Base-by-base conservation (phyloP, 2,329 filamentous ascomycete genomes). In the Alternaria infectoria region DNA sequence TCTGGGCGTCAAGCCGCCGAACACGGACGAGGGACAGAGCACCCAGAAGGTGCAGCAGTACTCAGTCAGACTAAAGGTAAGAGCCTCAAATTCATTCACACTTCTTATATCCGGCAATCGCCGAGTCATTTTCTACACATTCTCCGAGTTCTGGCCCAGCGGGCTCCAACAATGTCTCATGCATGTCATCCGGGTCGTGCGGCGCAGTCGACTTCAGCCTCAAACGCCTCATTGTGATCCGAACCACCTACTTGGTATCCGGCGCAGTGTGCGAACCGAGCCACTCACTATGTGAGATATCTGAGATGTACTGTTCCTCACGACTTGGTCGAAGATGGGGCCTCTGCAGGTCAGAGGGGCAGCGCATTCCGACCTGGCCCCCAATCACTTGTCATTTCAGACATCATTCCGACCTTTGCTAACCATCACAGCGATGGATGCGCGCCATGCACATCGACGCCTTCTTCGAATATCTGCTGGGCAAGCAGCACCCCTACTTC, bases 21-120 rank as follows among this genome's bases (percentile, higher is more conserved):
- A 93, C 63, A 84, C 89, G 23, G 89, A 91, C 62, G 96, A 95
- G 78, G 92, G 93, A 25, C 91, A 96, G 81, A 97, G 93, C 77
- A 90, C 91, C 2, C 95, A 97, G 77, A 97, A 97, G 79, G 91
- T 97, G 61, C 93, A 97, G 78, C 94, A 97, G 78, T 97, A 97
- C 83, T 93, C 93, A 46, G 94, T 97, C 50, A 88, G 94, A 62
- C 83, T 97, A 61, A 97, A 97, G 88, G 92, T 94, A 81, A 55
- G 74, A 75, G 36, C 55, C 52, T 54, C 59, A 21, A 45, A 44
- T 65, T 43, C 45, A 56, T 13, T 49, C 15, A 9, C 23, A 4
- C n/a, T 45, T 56, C 28, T 30, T 6, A 49, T 52, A 44, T 49
- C 45, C 26, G 51, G 44, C 30, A 28, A 40, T 11, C 28, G 54